phyloP scores from a whole-genome alignment of 768 basidiomycete genomes.

The Macrolepiota albuminosa region DNA sequence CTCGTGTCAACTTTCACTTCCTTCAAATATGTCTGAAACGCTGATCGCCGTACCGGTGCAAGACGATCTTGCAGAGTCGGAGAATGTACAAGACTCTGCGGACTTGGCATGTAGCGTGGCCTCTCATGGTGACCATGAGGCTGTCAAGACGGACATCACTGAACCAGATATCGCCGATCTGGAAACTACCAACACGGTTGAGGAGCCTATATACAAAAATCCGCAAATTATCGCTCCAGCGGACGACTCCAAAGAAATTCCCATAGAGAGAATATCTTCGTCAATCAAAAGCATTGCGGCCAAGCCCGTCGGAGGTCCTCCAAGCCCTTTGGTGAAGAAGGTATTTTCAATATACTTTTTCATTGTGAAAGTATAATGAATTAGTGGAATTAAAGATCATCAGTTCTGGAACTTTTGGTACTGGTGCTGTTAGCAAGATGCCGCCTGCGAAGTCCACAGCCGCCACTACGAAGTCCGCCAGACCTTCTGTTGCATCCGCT shows the following conservation, averaged over 20 bases:
- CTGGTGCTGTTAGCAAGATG: slow-evolving; percentile 44
- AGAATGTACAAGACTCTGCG: slow-evolving; percentile 10
- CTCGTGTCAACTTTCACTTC: slow-evolving; percentile 6
- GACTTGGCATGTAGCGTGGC: slow-evolving; percentile 10
- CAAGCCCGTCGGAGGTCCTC: slow-evolving; percentile 44
- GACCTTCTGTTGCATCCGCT: slow-evolving; percentile 21
- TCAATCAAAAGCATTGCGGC: slow-evolving; percentile 36
- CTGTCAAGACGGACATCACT: slow-evolving; percentile 16
- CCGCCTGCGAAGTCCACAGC: slow-evolving; percentile 37
- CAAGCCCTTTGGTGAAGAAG: slow-evolving; percentile 65
- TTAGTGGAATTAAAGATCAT: slow-evolving; percentile 39
- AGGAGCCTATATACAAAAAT: slow-evolving; percentile 18
- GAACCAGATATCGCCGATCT: slow-evolving; percentile 15
- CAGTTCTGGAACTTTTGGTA: slow-evolving; percentile 61
- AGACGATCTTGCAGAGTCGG: slow-evolving; percentile 15
- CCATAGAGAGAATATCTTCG: slow-evolving; percentile 31
- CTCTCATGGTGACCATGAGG: slow-evolving; percentile 29
- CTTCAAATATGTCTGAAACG: slow-evolving; percentile 24
- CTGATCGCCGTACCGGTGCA: slow-evolving; percentile 13
- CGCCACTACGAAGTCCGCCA: slow-evolving; percentile 7
- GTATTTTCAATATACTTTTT: slow-evolving; percentile 27
- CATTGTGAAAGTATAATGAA: not conserved
- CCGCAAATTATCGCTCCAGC: slow-evolving; percentile 19
- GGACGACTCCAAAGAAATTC: slow-evolving; percentile 20
- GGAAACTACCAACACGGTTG: slow-evolving; percentile 15